These are phyloP conservation scores for Globisporangium radiosum DNA, from an alignment of 352 stramenopile genomes.

Conservation along the genomic window DNA sequence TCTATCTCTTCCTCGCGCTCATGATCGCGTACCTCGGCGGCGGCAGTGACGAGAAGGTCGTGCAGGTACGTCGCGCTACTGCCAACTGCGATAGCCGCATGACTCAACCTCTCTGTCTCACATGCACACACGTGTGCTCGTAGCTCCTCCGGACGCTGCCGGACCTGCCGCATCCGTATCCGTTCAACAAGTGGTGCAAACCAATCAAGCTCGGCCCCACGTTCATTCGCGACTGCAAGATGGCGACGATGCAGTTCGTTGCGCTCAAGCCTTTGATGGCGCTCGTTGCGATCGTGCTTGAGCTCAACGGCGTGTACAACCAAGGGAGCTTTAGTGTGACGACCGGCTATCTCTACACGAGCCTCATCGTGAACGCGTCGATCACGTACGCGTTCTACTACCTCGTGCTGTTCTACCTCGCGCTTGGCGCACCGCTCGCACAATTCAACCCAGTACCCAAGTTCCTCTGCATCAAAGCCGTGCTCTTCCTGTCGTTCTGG, in stretches of 20 bases:
- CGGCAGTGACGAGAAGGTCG: slow-evolving; percentile 86
- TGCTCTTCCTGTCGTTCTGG: slow-evolving; percentile 99
- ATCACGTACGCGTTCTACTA: slow-evolving; percentile 97
- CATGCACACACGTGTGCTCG: slow-evolving; percentile 7
- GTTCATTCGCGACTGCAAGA: slow-evolving; percentile 93
- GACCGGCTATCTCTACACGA: slow-evolving; percentile 89
- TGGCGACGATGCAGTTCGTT: slow-evolving; percentile 95
- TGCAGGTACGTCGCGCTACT: slow-evolving; percentile 20
- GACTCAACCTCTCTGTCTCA: background rate
- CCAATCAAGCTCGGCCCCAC: slow-evolving; percentile 75
- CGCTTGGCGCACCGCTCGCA: slow-evolving; percentile 82
- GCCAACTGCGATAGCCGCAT: slow-evolving; percentile 10
- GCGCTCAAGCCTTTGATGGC: slow-evolving; percentile 91
- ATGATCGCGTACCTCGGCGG: slow-evolving; percentile 94
- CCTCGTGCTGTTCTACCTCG: slow-evolving; percentile 96
- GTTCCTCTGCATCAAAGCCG: slow-evolving; percentile 98
- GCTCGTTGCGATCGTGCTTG: slow-evolving; percentile 82
- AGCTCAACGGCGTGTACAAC: slow-evolving; percentile 73
- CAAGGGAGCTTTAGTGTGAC: slow-evolving; percentile 82
- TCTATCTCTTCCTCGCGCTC: slow-evolving; percentile 96
- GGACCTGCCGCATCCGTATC: slow-evolving; percentile 69
- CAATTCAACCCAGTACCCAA: slow-evolving; percentile 96
- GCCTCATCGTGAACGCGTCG: slow-evolving; percentile 92
- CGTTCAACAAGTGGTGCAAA: slow-evolving; percentile 52
- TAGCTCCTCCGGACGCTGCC: slow-evolving; percentile 49